Evolutionary conservation across 2,329 filamentous ascomycete species (phyloP).

Genomic region (Metarhizium guizhouense): DNA sequence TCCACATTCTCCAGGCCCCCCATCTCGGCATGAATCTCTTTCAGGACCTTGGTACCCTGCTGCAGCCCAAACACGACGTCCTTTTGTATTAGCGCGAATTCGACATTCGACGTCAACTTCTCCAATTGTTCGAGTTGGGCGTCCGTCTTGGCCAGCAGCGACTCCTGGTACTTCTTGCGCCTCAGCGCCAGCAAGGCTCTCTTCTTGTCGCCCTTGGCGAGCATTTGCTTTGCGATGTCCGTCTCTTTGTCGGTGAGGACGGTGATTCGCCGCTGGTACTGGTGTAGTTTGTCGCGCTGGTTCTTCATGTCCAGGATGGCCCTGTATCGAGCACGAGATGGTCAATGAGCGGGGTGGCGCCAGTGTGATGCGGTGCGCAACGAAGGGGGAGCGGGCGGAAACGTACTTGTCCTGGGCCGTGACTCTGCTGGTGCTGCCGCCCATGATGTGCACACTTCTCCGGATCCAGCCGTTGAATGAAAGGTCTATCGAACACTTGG

Average conservation of each 20-base stretch:
- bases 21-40: constrained; percentile 93
- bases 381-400: background rate
- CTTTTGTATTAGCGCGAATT: constrained; percentile 95
- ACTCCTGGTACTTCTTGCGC: constrained; percentile 94
- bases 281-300: constrained; percentile 93
- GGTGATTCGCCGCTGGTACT: constrained; percentile 87
- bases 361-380: background rate
- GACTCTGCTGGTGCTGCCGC: constrained; percentile 47
- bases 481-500: background rate
- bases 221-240: constrained; percentile 73
- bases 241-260: constrained; percentile 82
- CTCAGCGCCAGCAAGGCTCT: constrained; percentile 81
- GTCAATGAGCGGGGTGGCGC: constrained; percentile 2
- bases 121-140: constrained; percentile 90
- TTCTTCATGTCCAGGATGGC: constrained; percentile 96
- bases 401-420: constrained; percentile 76
- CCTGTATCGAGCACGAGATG: constrained; percentile 36
- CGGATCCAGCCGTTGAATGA: constrained; percentile 3
- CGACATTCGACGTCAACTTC: constrained; percentile 77
- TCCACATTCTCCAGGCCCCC: constrained; percentile 89
- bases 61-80: constrained; percentile 89
- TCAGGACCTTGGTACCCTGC: constrained; percentile 81
- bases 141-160: constrained; percentile 80
- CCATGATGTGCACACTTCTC: constrained; percentile 30
- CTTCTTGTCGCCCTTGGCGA: constrained; percentile 69